Base-by-base conservation (phyloP, 2,329 filamentous ascomycete species). In the Neonectria sp. region DNA sequence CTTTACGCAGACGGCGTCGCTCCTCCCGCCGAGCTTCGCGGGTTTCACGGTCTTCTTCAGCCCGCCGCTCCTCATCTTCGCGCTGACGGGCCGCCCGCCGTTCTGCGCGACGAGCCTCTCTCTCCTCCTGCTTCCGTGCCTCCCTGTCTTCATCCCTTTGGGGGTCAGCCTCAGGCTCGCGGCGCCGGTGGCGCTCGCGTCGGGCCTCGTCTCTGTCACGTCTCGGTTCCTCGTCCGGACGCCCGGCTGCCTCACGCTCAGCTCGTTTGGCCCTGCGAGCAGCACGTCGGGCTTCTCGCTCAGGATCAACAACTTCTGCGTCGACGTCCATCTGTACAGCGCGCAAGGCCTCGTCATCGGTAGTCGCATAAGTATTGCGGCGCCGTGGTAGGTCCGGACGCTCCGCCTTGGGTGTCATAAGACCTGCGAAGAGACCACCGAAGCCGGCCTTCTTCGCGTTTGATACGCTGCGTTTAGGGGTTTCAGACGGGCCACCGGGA, bases 401-500 rank as follows among this genome's bases (percentile, higher is more conserved):
- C 49, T 86, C 84, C 13, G 83, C 73, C 68, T 83, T 84, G 9
- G 85, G 80, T 55, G 84, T 83, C 68, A 85, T 86, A 15, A 91
- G 78, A 33, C 89, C 88, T 57, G 89, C 89, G 71, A 95, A 90
- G 6, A 94, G 83, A 31, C 88, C 86, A 29, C 86, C 84, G 27
- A 91, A 79, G 4, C 86, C 87, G 76, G 71, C 86, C 74, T 86
- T 90, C 55, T 87, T 87, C 4, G 84, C 82, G 55, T 77, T 82
- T 1, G 78, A 81, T 7, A 67, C 63, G 31, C 76, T 76, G 40
- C 82, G 79, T 61, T 79, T 82, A 11, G 80, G 77, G 1, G 73
- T 73, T 5, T 82, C 81, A 6, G 72, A 72, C 3, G 78, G 78
- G 17, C 73, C 76, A 24, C 74, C 77, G 25, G 76, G 73, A 52